A percentile compares a stretch with the other conserved stretches of the same genome.
Evolutionary conservation across 2,329 filamentous ascomycete species (phyloP).

Genomic region (Bipolaris bicolor): DNA sequence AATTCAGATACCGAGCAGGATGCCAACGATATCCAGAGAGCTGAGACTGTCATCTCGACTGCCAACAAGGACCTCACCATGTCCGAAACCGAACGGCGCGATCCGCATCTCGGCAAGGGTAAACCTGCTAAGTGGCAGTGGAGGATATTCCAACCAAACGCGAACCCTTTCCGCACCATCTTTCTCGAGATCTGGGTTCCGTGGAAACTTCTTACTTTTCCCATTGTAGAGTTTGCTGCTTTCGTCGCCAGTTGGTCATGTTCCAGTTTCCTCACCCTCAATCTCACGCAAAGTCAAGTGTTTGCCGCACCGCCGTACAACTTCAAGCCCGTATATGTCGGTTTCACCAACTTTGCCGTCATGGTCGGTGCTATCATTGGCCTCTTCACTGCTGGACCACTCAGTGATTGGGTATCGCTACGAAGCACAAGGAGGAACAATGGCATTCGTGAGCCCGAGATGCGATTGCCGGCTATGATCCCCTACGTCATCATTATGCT

Average conservation of each 20-base stretch:
- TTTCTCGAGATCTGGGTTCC: conserved; percentile 64
- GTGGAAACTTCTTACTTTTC: conserved; percentile 67
- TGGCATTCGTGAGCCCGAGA: conserved; percentile 64
- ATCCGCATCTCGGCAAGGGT: conserved; percentile 64
- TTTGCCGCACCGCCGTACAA: conserved; percentile 64
- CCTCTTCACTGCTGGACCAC: conserved; percentile 60
- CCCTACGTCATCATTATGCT: conserved; percentile 64
- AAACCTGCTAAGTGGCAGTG: conserved; percentile 63
- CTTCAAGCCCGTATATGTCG: conserved; percentile 56
- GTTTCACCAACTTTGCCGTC: conserved; percentile 65
- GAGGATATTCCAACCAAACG: conserved; percentile 58
- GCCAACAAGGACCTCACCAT: conserved; percentile 30
- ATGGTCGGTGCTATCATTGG: conserved; percentile 62
- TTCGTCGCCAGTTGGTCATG: conserved; percentile 68
- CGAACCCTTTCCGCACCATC: conserved; percentile 55
- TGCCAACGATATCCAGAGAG: conserved; percentile 34
- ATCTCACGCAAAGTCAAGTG: conserved; percentile 63
- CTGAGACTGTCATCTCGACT: conserved; percentile 26
- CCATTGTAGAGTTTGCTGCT: conserved; percentile 67
- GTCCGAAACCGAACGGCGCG: conserved; percentile 52
- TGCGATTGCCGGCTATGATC: conserved; percentile 63
- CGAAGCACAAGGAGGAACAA: conserved; percentile 59
- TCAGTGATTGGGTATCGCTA: conserved; percentile 64
- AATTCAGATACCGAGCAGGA: conserved; percentile 26
- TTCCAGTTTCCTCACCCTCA: conserved; percentile 64